These are phyloP conservation scores for Ocimum tenuiflorum DNA, from an alignment of 257 asterid species.

Conservation along the genomic window DNA sequence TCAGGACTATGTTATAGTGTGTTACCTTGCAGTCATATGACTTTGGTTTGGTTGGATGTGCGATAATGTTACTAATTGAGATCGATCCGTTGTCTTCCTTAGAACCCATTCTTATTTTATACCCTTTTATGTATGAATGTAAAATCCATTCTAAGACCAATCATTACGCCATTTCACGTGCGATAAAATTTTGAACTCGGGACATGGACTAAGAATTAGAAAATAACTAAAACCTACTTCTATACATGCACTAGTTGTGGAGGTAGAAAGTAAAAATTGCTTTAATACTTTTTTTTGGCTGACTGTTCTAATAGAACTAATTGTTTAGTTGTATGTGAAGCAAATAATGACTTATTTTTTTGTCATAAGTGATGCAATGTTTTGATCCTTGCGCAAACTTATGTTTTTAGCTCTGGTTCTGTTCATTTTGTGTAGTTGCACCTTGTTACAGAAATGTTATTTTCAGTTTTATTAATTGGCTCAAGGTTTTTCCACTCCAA, in stretches of 20 bases:
- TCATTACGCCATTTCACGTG: background rate
- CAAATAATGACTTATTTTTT: background rate
- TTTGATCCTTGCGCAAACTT: background rate
- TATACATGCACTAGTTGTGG: background rate
- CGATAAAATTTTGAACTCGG: background rate
- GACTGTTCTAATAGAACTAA: background rate
- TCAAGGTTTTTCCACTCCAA: background rate
- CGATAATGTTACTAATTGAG: background rate
- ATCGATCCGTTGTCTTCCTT: background rate
- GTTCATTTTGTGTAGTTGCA: constrained; percentile 1
- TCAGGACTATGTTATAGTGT: background rate
- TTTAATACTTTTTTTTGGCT: background rate
- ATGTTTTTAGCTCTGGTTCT: background rate
- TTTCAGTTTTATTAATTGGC: background rate
- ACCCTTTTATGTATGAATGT: constrained; percentile 3
- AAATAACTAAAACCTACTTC: no score
- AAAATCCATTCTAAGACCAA: background rate
- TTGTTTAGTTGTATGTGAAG: background rate
- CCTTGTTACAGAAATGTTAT: background rate
- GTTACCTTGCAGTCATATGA: background rate
- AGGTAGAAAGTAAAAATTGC: background rate
- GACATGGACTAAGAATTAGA: background rate
- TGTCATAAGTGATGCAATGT: background rate
- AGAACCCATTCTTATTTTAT: background rate
- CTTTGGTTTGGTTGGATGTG: background rate